Evolutionary conservation across 495 filamentous ascomycete genomes (phyloP).

Genomic region (Melanomma pulvis-pyrius): DNA sequence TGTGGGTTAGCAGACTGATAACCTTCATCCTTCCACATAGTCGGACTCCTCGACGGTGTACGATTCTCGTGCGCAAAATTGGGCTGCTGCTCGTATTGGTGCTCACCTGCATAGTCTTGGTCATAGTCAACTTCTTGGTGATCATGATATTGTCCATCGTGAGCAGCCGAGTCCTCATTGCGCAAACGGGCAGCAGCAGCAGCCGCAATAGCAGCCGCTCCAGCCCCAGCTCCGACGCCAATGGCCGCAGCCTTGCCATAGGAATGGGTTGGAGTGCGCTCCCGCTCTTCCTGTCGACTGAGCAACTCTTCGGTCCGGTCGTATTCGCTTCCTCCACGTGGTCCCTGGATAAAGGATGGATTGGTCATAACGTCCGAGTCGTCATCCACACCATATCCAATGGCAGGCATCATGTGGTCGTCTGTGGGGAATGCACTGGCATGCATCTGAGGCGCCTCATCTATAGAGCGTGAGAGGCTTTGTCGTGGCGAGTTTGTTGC

Average conservation of each 20-base stretch:
- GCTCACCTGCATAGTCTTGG: slow-evolving; percentile 48
- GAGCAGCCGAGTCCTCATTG: slow-evolving; percentile 52
- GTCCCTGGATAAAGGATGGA: slow-evolving; percentile 73
- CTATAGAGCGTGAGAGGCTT: slow-evolving; percentile 67
- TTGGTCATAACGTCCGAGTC: slow-evolving; percentile 77
- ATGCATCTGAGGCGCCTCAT: slow-evolving; percentile 59
- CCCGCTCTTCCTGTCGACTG: slow-evolving; percentile 47
- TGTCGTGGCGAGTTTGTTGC: slow-evolving; percentile 73
- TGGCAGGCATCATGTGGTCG: slow-evolving; percentile 59
- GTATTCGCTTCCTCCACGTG: slow-evolving; percentile 58
- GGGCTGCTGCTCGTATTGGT: slow-evolving; percentile 28
- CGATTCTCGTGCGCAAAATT: slow-evolving; percentile 34
- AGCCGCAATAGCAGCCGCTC: slow-evolving; percentile 50
- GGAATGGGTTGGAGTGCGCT: slow-evolving; percentile 42
- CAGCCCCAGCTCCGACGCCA: slow-evolving; percentile 50
- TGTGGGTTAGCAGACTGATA: slow-evolving; percentile 82
- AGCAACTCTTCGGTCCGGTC: slow-evolving; percentile 49
- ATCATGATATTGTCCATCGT: slow-evolving; percentile 50
- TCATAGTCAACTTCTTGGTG: slow-evolving; percentile 56
- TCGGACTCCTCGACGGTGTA: slow-evolving; percentile 50
- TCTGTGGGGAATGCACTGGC: slow-evolving; percentile 64
- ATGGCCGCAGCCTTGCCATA: slow-evolving; percentile 46
- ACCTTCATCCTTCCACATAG: slow-evolving; percentile 75
- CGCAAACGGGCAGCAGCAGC: slow-evolving; percentile 45
- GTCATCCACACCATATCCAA: slow-evolving; percentile 62